A percentile compares a stretch with the other conserved stretches of the same genome.
phyloP scores from a whole-genome alignment of 2,329 filamentous ascomycete genomes.

The Monilinia polystroma region DNA sequence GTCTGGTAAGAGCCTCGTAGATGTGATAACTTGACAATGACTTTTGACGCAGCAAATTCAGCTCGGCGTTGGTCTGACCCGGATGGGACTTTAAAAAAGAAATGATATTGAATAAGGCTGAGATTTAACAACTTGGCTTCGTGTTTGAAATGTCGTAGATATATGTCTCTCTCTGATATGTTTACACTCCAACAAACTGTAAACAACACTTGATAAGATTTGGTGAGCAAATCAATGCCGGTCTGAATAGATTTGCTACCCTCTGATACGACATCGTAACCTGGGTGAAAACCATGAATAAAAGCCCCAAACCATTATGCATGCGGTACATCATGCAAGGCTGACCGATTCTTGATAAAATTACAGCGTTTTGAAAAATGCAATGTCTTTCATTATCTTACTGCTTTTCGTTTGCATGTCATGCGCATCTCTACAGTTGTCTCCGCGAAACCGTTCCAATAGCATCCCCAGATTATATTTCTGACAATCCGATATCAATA shows the following conservation, averaged over 20 bases:
- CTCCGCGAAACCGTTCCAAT: constrained; percentile 15
- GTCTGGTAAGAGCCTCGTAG: neutral
- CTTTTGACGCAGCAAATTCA: constrained; percentile 13
- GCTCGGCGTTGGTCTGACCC: constrained; percentile 19
- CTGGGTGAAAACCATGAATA: neutral
- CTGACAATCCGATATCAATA: neutral
- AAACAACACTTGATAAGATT: constrained; percentile 7
- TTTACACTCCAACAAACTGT: neutral
- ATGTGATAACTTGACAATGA: neutral
- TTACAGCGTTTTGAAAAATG: neutral
- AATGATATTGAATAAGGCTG: neutral
- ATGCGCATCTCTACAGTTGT: neutral
- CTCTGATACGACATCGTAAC: constrained; percentile 1
- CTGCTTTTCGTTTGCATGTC: constrained; percentile 7
- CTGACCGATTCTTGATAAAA: neutral
- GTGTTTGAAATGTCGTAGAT: constrained; percentile 9
- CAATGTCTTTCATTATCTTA: constrained; percentile 8
- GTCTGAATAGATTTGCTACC: neutral
- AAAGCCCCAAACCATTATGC: neutral
- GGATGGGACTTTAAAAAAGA: neutral
- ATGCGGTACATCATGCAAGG: constrained; percentile 15
- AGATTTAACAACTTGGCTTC: neutral
- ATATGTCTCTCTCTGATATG: neutral
- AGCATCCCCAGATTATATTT: neutral
- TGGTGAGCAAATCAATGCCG: neutral